Conservation (phyloP, 2,329 filamentous ascomycete genomes). For the Aspergillus nomiae region DNA sequence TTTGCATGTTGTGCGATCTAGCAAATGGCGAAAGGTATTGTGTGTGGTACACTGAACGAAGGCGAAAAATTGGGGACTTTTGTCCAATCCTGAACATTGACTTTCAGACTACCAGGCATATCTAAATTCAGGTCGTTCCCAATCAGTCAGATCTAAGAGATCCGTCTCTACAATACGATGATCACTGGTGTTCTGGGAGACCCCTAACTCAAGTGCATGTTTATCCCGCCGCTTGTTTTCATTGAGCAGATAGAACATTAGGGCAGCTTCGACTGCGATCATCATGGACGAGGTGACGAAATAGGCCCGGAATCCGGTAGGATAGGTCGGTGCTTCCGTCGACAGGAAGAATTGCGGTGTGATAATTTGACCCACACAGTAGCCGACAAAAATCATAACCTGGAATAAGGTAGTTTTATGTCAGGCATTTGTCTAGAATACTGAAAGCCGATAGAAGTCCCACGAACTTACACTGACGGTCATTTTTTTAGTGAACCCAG, state of each 20-base stretch:
- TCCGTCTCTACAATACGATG: not conserved
- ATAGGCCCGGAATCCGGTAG: conserved; percentile 1
- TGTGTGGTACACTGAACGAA: not conserved
- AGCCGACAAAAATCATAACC: conserved; percentile 3
- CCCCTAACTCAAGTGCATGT: not conserved
- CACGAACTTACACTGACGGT: not conserved
- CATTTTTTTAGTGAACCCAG: conserved; percentile 4
- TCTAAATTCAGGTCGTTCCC: not conserved
- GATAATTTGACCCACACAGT: not conserved
- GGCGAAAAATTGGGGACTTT: not conserved
- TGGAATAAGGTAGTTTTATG: not conserved
- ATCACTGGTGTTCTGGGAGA: not conserved
- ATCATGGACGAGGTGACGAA: not conserved
- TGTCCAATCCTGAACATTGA: not conserved
- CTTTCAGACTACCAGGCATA: not conserved
- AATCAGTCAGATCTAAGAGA: not conserved
- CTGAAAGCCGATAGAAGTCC: too few relatives aligned
- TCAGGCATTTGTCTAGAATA: not conserved
- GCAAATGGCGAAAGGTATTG: not conserved
- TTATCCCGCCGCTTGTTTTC: not conserved
- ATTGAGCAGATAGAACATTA: not conserved
- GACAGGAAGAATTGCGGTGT: not conserved
- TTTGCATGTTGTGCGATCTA: not conserved
- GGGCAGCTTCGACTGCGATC: not conserved
- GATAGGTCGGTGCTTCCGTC: not conserved